Evolutionary conservation across 306 rosid species (phyloP), one percentile per base, ranked within the genome.

Genomic region (Calophaca sinica): DNA sequence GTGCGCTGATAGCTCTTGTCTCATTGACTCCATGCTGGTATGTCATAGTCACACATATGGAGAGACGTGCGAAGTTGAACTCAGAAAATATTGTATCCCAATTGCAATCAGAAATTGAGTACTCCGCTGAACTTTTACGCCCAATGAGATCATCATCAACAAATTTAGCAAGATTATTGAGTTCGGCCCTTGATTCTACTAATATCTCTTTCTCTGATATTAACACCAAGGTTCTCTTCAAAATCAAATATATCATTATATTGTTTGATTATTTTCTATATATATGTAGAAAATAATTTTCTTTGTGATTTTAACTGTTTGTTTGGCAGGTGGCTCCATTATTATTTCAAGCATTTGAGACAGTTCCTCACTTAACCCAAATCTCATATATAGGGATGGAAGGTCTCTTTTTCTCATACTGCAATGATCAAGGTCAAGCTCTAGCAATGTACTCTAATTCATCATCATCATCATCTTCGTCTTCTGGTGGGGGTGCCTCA

Each of bases 391-490:
- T 80, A 11, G 84, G 83, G 20, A 51, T 26, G 46, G 86, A 86
- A 31, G 93, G 88, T 52, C 63, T 74, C 1, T 80, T 86, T 83
- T 84, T 84, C 83, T 84, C 86, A 32, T 86, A 82, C 73, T 80
- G 79, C 59, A 75, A 39, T 13, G 73, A 80, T 6, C 26, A 65
- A 5, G 55, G 74, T 66, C 85, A 82, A 74, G 54, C 59, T 57
- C 33, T 86, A n/a, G 87, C 87, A 38, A 6, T 84, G 62, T 88
- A 77, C 85, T 70, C 87, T 9, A 88, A 85, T 82, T 73, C 86
- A 33, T 64, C 89, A 44, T 48, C 86, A 33, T 64, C 88, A 44
- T 48, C 4, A 2, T 39, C 48, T 51, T 58, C 15, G 2, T 2
- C 42, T 71, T 32, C 68, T 10, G 5, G 5, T 7, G 48, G 64